Base-by-base conservation (phyloP, 768 basidiomycete genomes). In the Sistotremastrum niveocremeum region DNA sequence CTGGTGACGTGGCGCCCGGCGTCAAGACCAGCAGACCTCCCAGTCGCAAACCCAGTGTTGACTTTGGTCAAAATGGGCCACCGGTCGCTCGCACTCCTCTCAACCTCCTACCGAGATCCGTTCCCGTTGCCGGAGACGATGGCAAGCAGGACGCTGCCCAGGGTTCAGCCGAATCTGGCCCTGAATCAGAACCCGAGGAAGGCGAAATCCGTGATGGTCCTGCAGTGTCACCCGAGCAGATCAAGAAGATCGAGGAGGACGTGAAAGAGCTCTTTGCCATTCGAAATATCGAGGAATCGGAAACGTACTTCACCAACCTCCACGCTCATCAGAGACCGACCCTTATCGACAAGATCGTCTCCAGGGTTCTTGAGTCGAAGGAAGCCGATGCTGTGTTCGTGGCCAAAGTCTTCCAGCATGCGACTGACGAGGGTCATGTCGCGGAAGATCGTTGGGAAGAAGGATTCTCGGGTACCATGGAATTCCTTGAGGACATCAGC, bases 231-330 rank as follows among this genome's bases (percentile, higher is more conserved):
- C 80, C 79, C 54, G 75, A 65, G 1, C 77, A 78, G 11, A 84
- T 79, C 35, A 70, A 73, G 62, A 85, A 82, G 70, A 81, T 94
- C 54, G 71, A 68, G 9, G 81, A 89, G 54, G 86, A 93, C 54
- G 65, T 68, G 46, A 88, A 86, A 63, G 89, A 97, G 68, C 84
- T 89, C 68, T 90, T 82, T 62, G 75, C 70, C 52, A 77, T 87
- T 54, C 82, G 86, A 52, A 84, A 81, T 56, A 60, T 95, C 47
- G 80, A 82, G 34, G 93, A 95, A 61, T 90, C 86, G 8, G 88
- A 88, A 53, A 74, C 74, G 29, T 93, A 91, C 68, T 90, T 94
- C 65, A 70, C 74, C 42, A 73, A 68, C 12, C 69, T 97, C 30
- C 80, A 88, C 5, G 61, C 71, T 29, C 70, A 71, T 48, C 72